Percentiles rank a stretch among this genome's conserved stretches.
These are phyloP conservation scores for Steccherinum ochraceum DNA, from an alignment of 768 basidiomycete genomes.

Conservation along the genomic window DNA sequence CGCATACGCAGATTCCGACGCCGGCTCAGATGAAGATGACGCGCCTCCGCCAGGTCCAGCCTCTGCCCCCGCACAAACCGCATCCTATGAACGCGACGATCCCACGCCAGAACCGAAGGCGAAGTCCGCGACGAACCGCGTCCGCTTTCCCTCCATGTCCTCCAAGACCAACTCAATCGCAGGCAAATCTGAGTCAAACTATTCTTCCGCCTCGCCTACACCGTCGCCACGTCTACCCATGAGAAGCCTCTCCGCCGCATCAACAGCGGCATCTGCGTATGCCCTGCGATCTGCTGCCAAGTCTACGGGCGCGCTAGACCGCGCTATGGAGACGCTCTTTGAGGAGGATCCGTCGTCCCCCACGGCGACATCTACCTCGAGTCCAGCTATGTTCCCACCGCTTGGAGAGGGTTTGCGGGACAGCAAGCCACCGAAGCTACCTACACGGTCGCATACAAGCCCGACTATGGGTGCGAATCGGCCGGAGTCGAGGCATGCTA, in stretches of 20 bases:
- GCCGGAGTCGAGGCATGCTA: constrained; percentile 20
- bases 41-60: constrained; percentile 7
- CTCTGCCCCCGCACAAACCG: constrained; percentile 1
- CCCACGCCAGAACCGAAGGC: constrained; percentile 2
- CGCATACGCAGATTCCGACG: constrained; percentile 30
- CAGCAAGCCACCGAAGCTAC: constrained; percentile 47
- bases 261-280: constrained; percentile 21
- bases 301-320: constrained; percentile 36
- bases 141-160: constrained; percentile 30
- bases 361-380: constrained; percentile 29
- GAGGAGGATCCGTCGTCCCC: constrained; percentile 31
- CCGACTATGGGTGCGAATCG: constrained; percentile 31
- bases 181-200: constrained; percentile 15
- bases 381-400: constrained; percentile 23
- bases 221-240: constrained; percentile 18
- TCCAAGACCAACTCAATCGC: constrained; percentile 4
- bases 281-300: constrained; percentile 20
- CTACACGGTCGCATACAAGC: constrained; percentile 48
- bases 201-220: constrained; percentile 13
- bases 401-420: constrained; percentile 30
- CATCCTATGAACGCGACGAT: neutral
- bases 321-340: constrained; percentile 46
- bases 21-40: constrained; percentile 27
- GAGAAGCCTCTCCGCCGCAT: constrained; percentile 21
- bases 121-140: constrained; percentile 15